A percentile compares a stretch with the other conserved stretches of the same genome.
phyloP scores from a whole-genome alignment of 371 early-diverging fungal genomes.

The Blastocladiella emersonii region DNA sequence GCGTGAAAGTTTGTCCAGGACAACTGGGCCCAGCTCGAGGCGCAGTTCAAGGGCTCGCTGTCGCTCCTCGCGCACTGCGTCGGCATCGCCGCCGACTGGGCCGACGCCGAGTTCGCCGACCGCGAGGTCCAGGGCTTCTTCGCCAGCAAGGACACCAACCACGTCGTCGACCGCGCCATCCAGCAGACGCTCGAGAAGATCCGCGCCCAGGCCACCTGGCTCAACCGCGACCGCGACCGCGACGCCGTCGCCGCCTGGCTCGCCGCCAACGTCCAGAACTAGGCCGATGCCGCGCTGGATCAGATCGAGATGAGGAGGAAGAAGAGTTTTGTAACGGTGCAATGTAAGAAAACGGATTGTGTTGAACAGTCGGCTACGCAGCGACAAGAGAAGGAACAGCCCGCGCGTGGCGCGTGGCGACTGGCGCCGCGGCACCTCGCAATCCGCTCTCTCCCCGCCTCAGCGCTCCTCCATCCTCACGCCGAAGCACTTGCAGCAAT shows the following conservation, averaged over 20 bases:
- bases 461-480: no score
- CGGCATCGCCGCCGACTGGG: constrained; percentile 43
- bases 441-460: no score
- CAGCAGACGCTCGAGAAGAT: constrained; percentile 79
- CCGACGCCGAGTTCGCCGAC: constrained; percentile 41
- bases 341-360: no score
- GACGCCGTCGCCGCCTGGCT: constrained; percentile 58
- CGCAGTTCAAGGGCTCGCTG: constrained; percentile 54
- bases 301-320: no score
- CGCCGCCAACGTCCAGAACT: background rate
- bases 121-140: constrained; percentile 56
- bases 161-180: constrained; percentile 51
- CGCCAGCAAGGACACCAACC: constrained; percentile 53
- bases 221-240: constrained; percentile 58
- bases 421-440: no score
- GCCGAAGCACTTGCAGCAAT: no score
- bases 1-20: constrained; percentile 65
- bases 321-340: no score
- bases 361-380: no score
- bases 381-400: no score
- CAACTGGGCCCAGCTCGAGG: constrained; percentile 50
- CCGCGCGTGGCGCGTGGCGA: no score
- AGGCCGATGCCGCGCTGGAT: no score
- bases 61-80: constrained; percentile 60
- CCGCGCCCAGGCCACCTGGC: constrained; percentile 59